phyloP scores from a whole-genome alignment of 495 filamentous ascomycete genomes.

The Penicillium roqueforti region DNA sequence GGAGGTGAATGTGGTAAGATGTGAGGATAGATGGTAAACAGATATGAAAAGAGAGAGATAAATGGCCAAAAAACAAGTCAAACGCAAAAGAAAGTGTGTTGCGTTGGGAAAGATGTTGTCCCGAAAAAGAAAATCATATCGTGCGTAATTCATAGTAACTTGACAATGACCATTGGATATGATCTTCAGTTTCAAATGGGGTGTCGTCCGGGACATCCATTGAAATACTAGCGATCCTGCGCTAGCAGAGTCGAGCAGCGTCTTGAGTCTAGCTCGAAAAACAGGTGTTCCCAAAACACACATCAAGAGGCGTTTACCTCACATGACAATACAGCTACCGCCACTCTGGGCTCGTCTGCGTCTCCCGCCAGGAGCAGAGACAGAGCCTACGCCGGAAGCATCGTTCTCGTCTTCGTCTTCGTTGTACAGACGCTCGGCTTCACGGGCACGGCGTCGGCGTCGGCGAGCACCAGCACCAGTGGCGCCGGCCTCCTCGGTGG shows the following conservation, averaged over 20 bases:
- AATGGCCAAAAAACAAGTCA: neutral
- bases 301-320: constrained; percentile 9
- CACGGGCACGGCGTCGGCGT: constrained; percentile 67
- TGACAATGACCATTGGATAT: neutral
- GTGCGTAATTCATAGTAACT: neutral
- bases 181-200: neutral
- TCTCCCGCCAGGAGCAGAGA: constrained; percentile 26
- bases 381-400: constrained; percentile 23
- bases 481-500: constrained; percentile 75
- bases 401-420: constrained; percentile 69
- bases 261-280: neutral
- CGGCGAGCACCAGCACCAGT: constrained; percentile 62
- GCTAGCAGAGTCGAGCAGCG: constrained; percentile 3
- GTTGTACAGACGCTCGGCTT: constrained; percentile 66
- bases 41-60: neutral
- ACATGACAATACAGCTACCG: constrained; percentile 54
- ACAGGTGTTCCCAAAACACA: constrained; percentile 6
- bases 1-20: neutral
- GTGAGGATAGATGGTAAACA: neutral
- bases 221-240: constrained; percentile 14
- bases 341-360: constrained; percentile 54
- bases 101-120: neutral
- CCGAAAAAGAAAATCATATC: neutral
- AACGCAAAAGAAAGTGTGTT: neutral
- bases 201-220: neutral